A percentile compares a stretch with the other conserved stretches of the same genome.
phyloP scores from a whole-genome alignment of 2,329 filamentous ascomycete species.

The Didymella glomerata region DNA sequence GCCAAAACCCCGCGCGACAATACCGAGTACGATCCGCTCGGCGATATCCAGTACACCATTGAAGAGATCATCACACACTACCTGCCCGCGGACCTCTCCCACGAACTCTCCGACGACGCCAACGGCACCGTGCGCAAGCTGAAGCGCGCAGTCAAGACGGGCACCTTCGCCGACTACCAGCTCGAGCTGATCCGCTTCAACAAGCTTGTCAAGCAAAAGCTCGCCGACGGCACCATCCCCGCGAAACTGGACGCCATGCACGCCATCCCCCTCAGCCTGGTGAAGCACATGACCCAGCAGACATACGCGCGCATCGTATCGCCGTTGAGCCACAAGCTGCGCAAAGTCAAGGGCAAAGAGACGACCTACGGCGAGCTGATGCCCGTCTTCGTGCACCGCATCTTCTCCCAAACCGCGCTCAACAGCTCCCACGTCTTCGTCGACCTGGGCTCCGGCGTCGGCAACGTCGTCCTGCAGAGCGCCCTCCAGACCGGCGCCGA shows the following conservation, averaged over 20 bases:
- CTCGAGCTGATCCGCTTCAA: constrained; percentile 81
- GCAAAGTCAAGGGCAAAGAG: constrained; percentile 86
- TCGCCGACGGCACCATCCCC: constrained; percentile 75
- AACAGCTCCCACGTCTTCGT: constrained; percentile 88
- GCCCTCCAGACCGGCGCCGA: constrained; percentile 93
- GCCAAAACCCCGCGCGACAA: constrained; percentile 37
- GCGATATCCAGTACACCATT: constrained; percentile 73
- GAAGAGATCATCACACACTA: constrained; percentile 74
- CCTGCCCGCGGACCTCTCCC: constrained; percentile 73
- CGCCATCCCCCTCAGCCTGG: constrained; percentile 69
- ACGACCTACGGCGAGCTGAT: constrained; percentile 96
- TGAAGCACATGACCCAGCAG: constrained; percentile 84
- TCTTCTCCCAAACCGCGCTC: constrained; percentile 80
- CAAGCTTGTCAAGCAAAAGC: constrained; percentile 68
- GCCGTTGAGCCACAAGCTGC: constrained; percentile 82
- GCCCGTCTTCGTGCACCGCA: constrained; percentile 81
- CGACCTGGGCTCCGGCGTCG: constrained; percentile 93
- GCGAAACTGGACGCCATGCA: constrained; percentile 75
- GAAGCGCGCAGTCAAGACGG: constrained; percentile 74
- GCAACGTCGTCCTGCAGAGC: constrained; percentile 93
- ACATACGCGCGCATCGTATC: constrained; percentile 93
- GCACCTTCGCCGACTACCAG: constrained; percentile 74
- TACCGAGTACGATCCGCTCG: constrained; percentile 66
- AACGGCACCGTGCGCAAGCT: constrained; percentile 79
- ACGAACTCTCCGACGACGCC: constrained; percentile 74